phyloP scores from a whole-genome alignment of 768 basidiomycete genomes.

The Cyclocybe cylindracea region DNA sequence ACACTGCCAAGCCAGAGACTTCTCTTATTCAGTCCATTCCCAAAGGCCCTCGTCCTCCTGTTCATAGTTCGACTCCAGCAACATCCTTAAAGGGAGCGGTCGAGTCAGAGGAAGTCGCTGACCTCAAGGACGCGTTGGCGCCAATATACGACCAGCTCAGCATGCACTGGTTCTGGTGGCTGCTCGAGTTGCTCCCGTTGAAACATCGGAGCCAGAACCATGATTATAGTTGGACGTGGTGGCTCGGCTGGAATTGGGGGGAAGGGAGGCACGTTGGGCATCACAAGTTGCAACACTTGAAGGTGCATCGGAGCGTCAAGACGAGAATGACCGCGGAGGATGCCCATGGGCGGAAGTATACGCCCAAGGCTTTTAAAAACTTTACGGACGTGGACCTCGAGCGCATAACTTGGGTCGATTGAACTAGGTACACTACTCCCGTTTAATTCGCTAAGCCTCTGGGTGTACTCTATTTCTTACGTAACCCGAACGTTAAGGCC shows the following conservation, averaged over 20 bases:
- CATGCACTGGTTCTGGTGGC: constrained; percentile 47
- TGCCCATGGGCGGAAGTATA: constrained; percentile 33
- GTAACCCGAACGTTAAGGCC: too few species aligned
- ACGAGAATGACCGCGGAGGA: constrained; percentile 52
- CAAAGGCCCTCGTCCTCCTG: constrained; percentile 18
- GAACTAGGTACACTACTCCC: constrained; percentile 1
- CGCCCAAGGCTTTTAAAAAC: constrained; percentile 32
- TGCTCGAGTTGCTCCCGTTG: constrained; percentile 26
- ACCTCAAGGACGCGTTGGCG: constrained; percentile 46
- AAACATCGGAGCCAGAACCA: constrained; percentile 36
- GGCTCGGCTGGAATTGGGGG: constrained; percentile 34
- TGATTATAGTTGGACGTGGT: constrained; percentile 25
- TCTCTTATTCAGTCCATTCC: constrained; percentile 27
- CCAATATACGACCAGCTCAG: constrained; percentile 52
- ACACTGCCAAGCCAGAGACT: constrained; percentile 23
- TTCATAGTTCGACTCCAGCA: not conserved
- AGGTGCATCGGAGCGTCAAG: constrained; percentile 52
- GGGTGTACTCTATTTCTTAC: too few species aligned
- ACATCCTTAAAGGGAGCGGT: not conserved
- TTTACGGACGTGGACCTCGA: constrained; percentile 13
- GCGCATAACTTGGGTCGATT: constrained; percentile 39
- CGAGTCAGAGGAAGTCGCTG: constrained; percentile 47
- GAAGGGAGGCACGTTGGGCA: constrained; percentile 38
- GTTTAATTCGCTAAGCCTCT: not conserved
- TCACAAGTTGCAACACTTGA: constrained; percentile 28